A percentile compares a stretch with the other conserved stretches of the same genome.
Conservation (phyloP, 2,329 filamentous ascomycete species). For the Periconia macrospinosa region DNA sequence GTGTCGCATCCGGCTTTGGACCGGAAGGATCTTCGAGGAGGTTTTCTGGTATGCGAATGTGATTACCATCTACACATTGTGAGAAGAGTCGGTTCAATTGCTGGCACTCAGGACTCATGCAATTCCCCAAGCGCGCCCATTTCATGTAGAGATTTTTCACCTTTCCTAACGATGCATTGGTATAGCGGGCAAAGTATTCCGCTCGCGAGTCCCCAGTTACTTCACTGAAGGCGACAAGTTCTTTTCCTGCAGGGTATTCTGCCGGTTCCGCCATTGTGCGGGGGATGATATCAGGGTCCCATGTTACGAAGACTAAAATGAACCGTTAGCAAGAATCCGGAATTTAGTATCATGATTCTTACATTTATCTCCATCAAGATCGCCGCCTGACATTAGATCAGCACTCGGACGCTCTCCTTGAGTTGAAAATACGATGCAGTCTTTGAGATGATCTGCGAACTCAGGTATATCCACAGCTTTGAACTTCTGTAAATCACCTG, state of each 20-base stretch:
- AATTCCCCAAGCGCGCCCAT: slow-evolving; percentile 42
- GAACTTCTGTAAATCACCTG: slow-evolving; percentile 49
- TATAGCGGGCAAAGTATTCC: slow-evolving; percentile 47
- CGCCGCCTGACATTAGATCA: too few species aligned
- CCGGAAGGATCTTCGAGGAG: slow-evolving; percentile 25
- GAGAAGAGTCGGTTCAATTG: slow-evolving; percentile 48
- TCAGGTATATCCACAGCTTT: slow-evolving; percentile 41
- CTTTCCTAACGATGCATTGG: slow-evolving; percentile 42
- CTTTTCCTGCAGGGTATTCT: slow-evolving; percentile 44
- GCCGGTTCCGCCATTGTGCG: slow-evolving; percentile 40
- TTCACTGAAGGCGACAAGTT: slow-evolving; percentile 39
- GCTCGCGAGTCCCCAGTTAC: slow-evolving; percentile 45
- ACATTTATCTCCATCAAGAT: too few species aligned
- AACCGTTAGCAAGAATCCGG: slow-evolving; percentile 22
- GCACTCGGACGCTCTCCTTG: slow-evolving; percentile 22
- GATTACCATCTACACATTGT: slow-evolving; percentile 47
- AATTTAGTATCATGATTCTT: too few species aligned
- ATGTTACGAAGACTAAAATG: slow-evolving; percentile 44
- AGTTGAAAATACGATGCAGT: slow-evolving; percentile 48
- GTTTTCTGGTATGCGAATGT: slow-evolving; percentile 40
- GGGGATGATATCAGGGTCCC: slow-evolving; percentile 47
- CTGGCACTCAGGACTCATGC: slow-evolving; percentile 45
- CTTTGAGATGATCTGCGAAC: slow-evolving; percentile 39
- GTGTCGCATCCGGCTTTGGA: slow-evolving; percentile 12
- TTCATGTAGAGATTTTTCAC: slow-evolving; percentile 49